Conservation (phyloP, 2,329 filamentous ascomycete species). For the Aspergillus sp. region DNA sequence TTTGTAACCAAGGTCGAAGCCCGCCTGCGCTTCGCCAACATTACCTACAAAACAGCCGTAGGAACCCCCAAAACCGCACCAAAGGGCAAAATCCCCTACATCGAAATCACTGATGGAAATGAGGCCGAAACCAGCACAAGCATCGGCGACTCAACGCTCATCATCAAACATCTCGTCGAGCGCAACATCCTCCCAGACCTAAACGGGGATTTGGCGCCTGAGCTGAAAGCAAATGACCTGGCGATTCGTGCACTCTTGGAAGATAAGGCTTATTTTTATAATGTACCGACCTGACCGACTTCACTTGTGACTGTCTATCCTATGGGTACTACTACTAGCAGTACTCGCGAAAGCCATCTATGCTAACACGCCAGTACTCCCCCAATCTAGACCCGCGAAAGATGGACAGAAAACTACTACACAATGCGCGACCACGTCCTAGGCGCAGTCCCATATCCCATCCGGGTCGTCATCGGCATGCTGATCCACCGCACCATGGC, state of each 20-base stretch:
- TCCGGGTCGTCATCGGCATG: slow-evolving; percentile 53
- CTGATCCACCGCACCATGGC: slow-evolving; percentile 48
- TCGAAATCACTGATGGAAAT: slow-evolving; percentile 34
- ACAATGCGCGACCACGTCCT: slow-evolving; percentile 57
- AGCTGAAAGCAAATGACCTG: slow-evolving; percentile 50
- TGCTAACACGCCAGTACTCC: not conserved
- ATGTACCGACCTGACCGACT: slow-evolving; percentile 34
- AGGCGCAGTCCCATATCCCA: slow-evolving; percentile 50
- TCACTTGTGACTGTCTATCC: too few relatives aligned
- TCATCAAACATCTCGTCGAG: slow-evolving; percentile 48
- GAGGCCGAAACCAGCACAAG: not conserved
- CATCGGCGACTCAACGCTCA: slow-evolving; percentile 57
- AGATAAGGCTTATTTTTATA: slow-evolving; percentile 61
- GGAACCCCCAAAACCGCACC: slow-evolving; percentile 52
- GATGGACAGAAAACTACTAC: slow-evolving; percentile 61
- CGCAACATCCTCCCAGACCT: slow-evolving; percentile 49
- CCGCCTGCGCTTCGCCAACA: slow-evolving; percentile 54
- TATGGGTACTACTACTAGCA: not conserved
- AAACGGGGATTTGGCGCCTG: slow-evolving; percentile 44
- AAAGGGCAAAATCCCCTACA: slow-evolving; percentile 61
- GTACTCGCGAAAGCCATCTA: not conserved
- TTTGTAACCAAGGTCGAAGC: slow-evolving; percentile 64
- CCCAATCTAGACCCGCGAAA: slow-evolving; percentile 46
- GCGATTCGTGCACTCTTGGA: slow-evolving; percentile 57
- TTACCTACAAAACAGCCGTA: slow-evolving; percentile 47